Evolutionary conservation across 352 stramenopile genomes (phyloP).

Genomic region (Globisporangium acanthophoron): DNA sequence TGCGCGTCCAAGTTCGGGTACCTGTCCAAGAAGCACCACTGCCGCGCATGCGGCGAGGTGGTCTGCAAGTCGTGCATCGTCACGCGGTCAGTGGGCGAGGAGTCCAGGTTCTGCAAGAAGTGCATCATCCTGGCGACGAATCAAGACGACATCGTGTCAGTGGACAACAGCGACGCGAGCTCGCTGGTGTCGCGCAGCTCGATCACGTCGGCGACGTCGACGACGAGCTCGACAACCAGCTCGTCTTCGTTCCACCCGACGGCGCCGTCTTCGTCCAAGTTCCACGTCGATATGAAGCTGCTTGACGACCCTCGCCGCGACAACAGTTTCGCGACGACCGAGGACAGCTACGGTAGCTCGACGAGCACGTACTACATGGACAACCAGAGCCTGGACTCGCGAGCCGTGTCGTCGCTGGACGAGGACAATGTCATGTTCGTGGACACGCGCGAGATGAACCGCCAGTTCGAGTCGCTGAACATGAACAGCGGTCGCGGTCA

Average conservation of each 20-base stretch:
- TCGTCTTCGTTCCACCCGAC: background rate
- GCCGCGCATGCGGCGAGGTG: conserved; percentile 68
- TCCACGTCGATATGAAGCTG: conserved; percentile 38
- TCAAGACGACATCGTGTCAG: conserved; percentile 24
- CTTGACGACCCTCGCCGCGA: conserved; percentile 21
- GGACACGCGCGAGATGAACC: conserved; percentile 32
- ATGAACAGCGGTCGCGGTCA: background rate
- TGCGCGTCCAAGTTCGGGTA: conserved; percentile 58
- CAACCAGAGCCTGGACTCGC: conserved; percentile 20
- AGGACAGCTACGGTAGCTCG: conserved; percentile 32
- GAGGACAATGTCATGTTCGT: conserved; percentile 36
- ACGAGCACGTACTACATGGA: conserved; percentile 7
- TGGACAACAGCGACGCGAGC: conserved; percentile 19
- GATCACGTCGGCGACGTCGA: conserved; percentile 8
- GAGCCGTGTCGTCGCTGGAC: conserved; percentile 26
- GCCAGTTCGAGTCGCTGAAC: conserved; percentile 12
- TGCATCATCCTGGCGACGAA: conserved; percentile 53
- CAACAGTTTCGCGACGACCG: conserved; percentile 27
- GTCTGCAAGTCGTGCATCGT: conserved; percentile 75
- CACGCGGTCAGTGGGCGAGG: conserved; percentile 37
- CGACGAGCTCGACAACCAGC: conserved; percentile 2
- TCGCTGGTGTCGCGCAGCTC: conserved; percentile 23
- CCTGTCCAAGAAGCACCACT: conserved; percentile 74
- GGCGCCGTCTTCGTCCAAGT: conserved; percentile 8
- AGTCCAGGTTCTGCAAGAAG: conserved; percentile 69